Conservation (phyloP, 2,329 filamentous ascomycete species). For the Acrocalymma vagum region DNA sequence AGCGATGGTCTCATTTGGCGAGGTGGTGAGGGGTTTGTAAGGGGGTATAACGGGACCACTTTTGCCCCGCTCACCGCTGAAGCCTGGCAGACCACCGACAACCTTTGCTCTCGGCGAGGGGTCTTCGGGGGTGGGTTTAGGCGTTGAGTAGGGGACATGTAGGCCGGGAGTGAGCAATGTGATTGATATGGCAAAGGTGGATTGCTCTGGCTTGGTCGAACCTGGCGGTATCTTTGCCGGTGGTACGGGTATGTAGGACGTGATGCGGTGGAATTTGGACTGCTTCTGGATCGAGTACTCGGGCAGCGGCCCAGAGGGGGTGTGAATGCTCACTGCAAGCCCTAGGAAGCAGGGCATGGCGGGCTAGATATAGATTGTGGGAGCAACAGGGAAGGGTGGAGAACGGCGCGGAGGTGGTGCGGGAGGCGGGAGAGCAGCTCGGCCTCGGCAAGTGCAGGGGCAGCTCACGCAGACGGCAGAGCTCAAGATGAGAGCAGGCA, state of each 20-base stretch:
- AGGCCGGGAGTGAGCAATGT: constrained; percentile 90
- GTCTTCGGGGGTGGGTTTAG: constrained; percentile 78
- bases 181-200: constrained; percentile 97
- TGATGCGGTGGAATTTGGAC: constrained; percentile 89
- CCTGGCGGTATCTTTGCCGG: constrained; percentile 77
- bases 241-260: constrained; percentile 95
- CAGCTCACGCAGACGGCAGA: constrained; percentile 15
- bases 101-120: constrained; percentile 83
- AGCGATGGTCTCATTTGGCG: constrained; percentile 94
- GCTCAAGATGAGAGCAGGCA: constrained; percentile 12
- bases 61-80: constrained; percentile 59
- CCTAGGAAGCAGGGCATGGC: constrained; percentile 96
- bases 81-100: constrained; percentile 74
- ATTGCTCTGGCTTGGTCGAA: constrained; percentile 82
- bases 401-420: constrained; percentile 24
- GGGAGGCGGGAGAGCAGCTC: constrained; percentile 19
- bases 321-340: constrained; percentile 96
- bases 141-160: constrained; percentile 90
- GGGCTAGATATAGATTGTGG: constrained; percentile 10
- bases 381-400: constrained; percentile 22
- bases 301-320: constrained; percentile 78
- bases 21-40: constrained; percentile 91
- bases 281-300: constrained; percentile 97
- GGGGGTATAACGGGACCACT: constrained; percentile 72
- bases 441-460: constrained; percentile 28